Conservation (phyloP, 352 stramenopile species). For the Pythium coloratum region DNA sequence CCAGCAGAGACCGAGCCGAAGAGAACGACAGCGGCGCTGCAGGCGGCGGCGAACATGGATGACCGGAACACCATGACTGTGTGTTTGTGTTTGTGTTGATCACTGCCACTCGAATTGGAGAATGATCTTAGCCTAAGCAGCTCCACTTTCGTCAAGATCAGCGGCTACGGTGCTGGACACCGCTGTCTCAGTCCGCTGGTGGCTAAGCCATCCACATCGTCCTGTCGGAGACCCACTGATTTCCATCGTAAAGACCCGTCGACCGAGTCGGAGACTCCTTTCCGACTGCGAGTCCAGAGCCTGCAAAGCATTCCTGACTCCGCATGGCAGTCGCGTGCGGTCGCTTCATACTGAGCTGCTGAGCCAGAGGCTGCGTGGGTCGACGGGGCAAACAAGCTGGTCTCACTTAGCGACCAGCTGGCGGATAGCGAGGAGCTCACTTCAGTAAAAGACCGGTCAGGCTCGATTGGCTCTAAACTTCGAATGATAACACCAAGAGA, state of each 20-base stretch:
- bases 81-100: constrained; percentile 15
- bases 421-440: neutral
- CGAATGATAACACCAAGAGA: neutral
- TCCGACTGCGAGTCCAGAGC: neutral
- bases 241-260: neutral
- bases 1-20: neutral
- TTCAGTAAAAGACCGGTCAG: neutral
- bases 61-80: constrained; percentile 14
- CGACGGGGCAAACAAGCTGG: neutral
- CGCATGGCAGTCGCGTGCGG: neutral
- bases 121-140: constrained; percentile 1
- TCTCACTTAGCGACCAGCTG: neutral
- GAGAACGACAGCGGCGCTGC: neutral
- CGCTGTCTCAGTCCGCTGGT: neutral
- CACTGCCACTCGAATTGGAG: constrained; percentile 8
- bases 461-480: neutral
- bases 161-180: no score
- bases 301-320: neutral
- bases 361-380: neutral
- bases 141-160: no score
- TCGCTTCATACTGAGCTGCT: neutral
- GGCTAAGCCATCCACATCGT: neutral
- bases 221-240: neutral
- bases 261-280: neutral
- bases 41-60: constrained; percentile 4